phyloP scores from a whole-genome alignment of 2,329 filamentous ascomycete species.

The Alternaria tenuissima region DNA sequence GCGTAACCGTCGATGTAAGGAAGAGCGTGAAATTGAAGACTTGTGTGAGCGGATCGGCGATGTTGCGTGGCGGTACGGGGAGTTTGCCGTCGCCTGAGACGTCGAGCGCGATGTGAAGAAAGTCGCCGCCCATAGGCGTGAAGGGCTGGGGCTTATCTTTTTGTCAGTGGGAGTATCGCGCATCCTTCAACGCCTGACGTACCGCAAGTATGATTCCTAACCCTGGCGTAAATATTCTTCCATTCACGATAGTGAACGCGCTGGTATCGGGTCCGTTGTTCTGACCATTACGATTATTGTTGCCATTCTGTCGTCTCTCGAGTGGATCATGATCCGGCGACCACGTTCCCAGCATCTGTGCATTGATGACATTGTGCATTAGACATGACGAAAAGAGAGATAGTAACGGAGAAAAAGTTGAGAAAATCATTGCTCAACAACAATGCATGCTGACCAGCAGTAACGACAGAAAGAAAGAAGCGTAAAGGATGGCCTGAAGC shows the following conservation, averaged over 20 bases:
- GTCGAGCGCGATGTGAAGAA: conserved; percentile 71
- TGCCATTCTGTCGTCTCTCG: conserved; percentile 28
- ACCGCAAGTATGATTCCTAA: conserved; percentile 70
- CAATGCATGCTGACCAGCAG: conserved; percentile 37
- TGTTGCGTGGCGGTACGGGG: conserved; percentile 63
- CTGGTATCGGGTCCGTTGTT: conserved; percentile 33
- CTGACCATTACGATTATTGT: conserved; percentile 30
- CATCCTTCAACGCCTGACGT: conserved; percentile 11
- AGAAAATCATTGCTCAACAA: conserved; percentile 41
- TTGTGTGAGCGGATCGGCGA: conserved; percentile 62
- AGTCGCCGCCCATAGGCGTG: conserved; percentile 52
- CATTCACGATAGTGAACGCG: conserved; percentile 66
- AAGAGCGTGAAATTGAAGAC: conserved; percentile 73
- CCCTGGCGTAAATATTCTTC: conserved; percentile 74
- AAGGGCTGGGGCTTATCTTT: conserved; percentile 45
- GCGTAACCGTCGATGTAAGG: conserved; percentile 69
- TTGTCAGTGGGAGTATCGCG: conserved; percentile 14
- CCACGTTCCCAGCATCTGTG: conserved; percentile 43
- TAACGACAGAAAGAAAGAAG: conserved; percentile 17
- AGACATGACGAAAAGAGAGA: conserved; percentile 29
- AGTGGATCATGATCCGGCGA: conserved; percentile 12
- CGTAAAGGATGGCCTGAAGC: conserved; percentile 1
- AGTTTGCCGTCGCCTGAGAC: conserved; percentile 71
- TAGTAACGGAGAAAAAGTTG: conserved; percentile 21
- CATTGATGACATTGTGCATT: conserved; percentile 27